Conservation (phyloP, 1,139 yeast genomes). For the Geotrichum bryndzae region DNA sequence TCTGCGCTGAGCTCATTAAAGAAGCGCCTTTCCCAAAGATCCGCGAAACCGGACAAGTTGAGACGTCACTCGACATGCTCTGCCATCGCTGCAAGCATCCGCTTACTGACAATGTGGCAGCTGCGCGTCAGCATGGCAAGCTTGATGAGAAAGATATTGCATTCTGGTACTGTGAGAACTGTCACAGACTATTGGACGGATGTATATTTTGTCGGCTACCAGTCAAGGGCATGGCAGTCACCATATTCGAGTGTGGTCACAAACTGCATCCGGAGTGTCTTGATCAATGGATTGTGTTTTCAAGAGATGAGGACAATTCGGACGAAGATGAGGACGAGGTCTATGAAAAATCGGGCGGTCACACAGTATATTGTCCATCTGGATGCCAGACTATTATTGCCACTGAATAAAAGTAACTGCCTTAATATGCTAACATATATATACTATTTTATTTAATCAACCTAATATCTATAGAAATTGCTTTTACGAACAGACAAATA, state of each 20-base stretch:
- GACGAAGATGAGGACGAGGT: constrained; percentile 33
- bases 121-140: constrained; percentile 4
- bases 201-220: constrained; percentile 83
- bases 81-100: constrained; percentile 66
- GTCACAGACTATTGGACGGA: constrained; percentile 53
- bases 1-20: constrained; percentile 55
- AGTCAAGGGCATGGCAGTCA: constrained; percentile 63
- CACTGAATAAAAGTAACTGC: constrained; percentile 4
- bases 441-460: neutral
- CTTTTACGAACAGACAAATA: neutral
- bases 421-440: neutral
- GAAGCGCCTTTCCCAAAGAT: constrained; percentile 41
- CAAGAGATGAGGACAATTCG: neutral
- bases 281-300: constrained; percentile 55
- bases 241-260: constrained; percentile 78
- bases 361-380: constrained; percentile 71
- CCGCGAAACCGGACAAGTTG: constrained; percentile 44
- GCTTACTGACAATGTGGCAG: constrained; percentile 55
- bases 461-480: neutral
- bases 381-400: constrained; percentile 47
- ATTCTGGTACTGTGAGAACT: constrained; percentile 79
- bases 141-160: constrained; percentile 41
- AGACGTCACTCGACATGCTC: constrained; percentile 54
- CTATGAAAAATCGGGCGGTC: constrained; percentile 32
- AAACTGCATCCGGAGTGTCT: constrained; percentile 80